Evolutionary conservation across 441 rosid species (phyloP).

Genomic region (Breynia disticha): DNA sequence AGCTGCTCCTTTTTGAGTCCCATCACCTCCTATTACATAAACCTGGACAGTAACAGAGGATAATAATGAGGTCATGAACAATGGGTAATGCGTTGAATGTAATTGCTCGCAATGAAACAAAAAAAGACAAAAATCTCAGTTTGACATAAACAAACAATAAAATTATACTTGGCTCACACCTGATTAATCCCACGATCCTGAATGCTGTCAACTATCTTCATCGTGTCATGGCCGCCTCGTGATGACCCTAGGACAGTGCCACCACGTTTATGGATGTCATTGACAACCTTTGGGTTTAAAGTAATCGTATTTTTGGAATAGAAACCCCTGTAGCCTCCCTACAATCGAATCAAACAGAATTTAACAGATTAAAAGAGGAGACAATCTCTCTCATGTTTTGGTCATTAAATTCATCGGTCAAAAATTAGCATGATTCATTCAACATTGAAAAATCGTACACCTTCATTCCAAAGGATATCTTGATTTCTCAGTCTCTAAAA

Average conservation of each 20-base stretch:
- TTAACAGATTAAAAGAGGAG: background rate
- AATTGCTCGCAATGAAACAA: too few relatives aligned
- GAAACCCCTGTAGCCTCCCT: constrained; percentile 84
- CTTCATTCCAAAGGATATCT: too few relatives aligned
- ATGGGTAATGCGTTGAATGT: too few relatives aligned
- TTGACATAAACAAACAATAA: background rate
- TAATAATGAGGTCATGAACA: background rate
- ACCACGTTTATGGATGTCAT: constrained; percentile 80
- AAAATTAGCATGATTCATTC: too few relatives aligned
- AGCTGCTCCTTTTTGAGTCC: constrained; percentile 74
- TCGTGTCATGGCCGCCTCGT: constrained; percentile 63
- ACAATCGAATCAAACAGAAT: constrained; percentile 9
- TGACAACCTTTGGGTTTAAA: constrained; percentile 53
- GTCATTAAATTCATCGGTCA: too few relatives aligned
- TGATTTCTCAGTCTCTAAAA: background rate
- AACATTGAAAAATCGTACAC: too few relatives aligned
- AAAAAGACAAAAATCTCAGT: too few relatives aligned
- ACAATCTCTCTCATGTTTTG: too few relatives aligned
- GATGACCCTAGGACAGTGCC: constrained; percentile 79
- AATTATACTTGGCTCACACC: constrained; percentile 22
- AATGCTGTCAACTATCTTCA: constrained; percentile 75
- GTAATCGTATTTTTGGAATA: constrained; percentile 55
- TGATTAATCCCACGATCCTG: constrained; percentile 77
- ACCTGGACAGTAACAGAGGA: constrained; percentile 30
- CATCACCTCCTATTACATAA: constrained; percentile 81